Evolutionary conservation across 495 filamentous ascomycete genomes (phyloP), one percentile per base, ranked within the genome.

Genomic region (Hypoxylon subgilvum): DNA sequence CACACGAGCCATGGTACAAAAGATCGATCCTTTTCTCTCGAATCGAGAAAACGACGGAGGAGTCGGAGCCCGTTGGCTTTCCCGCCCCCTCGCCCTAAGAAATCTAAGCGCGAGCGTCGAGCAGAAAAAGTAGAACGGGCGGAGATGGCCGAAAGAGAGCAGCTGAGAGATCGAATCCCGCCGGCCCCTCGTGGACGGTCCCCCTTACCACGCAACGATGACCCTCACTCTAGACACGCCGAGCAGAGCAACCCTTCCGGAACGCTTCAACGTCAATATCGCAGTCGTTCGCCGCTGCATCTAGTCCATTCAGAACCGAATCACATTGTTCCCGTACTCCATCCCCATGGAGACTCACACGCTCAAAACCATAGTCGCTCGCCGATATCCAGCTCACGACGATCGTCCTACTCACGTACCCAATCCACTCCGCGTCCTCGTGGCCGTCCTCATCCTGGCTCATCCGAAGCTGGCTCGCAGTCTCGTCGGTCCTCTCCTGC

Each of bases 321-420:
- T 13, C 40, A 43, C 52, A 23, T 30, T 14, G 34, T 46, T 18
- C 39, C 22, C 10, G 53, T 19, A 17, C 27, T 39, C 42, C 65
- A 57, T 18, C 16, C 65, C n/a, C 61, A 48, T 12, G 39, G 45
- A 22, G 59, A 66, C 13, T 52, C 61, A n/a, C 66, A 62, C 28
- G 43, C 22, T 43, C 63, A 61, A 38, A 58, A 59, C 38, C 57
- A 57, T 9, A 72, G 67, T 49, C 64, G 21, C 22, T 71, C 69
- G 16, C 66, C 61, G 21, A 34, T 36, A 41, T 60, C 64, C 10
- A 52, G 14, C 5, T 68, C 66, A 32, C 65, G 67, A 31, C 72
- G 43, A 42, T 70, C 69, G 17, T 77, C 76, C 12, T 69, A 65
- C 45, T 77, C 75, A 16, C 73, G 65, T 22, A 67, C 59, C 8